Percentiles rank a stretch among this genome's conserved stretches.
These are phyloP conservation scores for Scutellaria baicalensis DNA, from an alignment of 257 asterid genomes.

Conservation along the genomic window DNA sequence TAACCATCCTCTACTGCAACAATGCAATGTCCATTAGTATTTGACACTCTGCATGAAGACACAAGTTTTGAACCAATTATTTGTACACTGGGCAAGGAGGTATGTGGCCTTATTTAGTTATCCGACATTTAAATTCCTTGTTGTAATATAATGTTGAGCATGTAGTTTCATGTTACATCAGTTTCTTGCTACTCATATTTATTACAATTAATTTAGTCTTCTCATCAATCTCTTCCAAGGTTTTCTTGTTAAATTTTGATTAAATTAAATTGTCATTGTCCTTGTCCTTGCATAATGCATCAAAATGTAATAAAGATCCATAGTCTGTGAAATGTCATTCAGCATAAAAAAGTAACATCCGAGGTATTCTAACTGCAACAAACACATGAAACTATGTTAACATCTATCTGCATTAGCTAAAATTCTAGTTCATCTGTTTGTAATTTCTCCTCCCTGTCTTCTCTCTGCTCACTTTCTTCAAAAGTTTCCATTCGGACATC, in stretches of 20 bases:
- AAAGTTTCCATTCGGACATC: conserved; percentile 14
- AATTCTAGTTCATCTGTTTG: conserved; percentile 23
- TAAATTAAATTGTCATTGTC: no score
- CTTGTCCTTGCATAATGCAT: background rate
- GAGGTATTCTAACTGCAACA: background rate
- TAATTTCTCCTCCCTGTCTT: background rate
- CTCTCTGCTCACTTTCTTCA: conserved; percentile 24
- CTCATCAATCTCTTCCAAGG: background rate
- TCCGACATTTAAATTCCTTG: conserved; percentile 1
- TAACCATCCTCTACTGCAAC: conserved; percentile 46
- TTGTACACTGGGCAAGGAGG: conserved; percentile 22
- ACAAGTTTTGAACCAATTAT: conserved; percentile 9
- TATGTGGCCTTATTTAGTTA: conserved; percentile 6
- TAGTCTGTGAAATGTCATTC: background rate
- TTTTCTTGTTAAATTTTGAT: background rate
- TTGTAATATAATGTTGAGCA: conserved; percentile 28
- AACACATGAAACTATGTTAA: background rate
- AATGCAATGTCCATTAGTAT: conserved; percentile 44
- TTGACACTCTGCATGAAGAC: background rate
- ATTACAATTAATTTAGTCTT: background rate
- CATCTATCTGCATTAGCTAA: conserved; percentile 15
- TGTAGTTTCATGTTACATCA: conserved; percentile 22
- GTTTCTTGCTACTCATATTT: conserved; percentile 9
- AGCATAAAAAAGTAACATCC: background rate
- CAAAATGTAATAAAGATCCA: background rate